phyloP scores from a whole-genome alignment of 2,329 filamentous ascomycete genomes.

The Epichloe aotearoae region DNA sequence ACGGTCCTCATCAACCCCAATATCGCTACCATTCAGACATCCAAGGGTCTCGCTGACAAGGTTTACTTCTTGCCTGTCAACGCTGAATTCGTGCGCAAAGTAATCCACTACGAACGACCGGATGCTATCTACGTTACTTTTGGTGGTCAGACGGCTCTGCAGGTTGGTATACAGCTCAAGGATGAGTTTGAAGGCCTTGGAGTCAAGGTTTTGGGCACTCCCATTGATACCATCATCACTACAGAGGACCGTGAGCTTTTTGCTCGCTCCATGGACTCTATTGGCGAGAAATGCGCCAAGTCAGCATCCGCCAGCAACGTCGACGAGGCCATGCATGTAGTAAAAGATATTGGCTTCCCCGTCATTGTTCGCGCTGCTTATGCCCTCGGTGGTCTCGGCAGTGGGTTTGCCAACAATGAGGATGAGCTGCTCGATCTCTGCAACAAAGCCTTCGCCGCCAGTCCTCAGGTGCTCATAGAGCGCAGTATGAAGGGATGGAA shows the following conservation, averaged over 20 bases:
- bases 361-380: slow-evolving; percentile 96
- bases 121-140: slow-evolving; percentile 98
- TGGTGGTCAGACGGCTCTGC: slow-evolving; percentile 92
- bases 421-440: slow-evolving; percentile 74
- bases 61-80: slow-evolving; percentile 98
- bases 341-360: slow-evolving; percentile 86
- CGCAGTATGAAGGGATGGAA: slow-evolving; percentile 99
- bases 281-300: slow-evolving; percentile 95
- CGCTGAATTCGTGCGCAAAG: slow-evolving; percentile 92
- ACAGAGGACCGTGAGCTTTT: slow-evolving; percentile 97
- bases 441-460: slow-evolving; percentile 87
- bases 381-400: slow-evolving; percentile 85
- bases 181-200: slow-evolving; percentile 90
- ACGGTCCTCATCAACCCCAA: slow-evolving; percentile 98
- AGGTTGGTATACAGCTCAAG: slow-evolving; percentile 93
- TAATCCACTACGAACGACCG: slow-evolving; percentile 86
- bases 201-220: slow-evolving; percentile 88
- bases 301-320: slow-evolving; percentile 83
- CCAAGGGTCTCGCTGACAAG: slow-evolving; percentile 93
- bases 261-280: slow-evolving; percentile 94
- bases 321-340: slow-evolving; percentile 77
- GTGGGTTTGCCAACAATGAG: slow-evolving; percentile 87
- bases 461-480: slow-evolving; percentile 92
- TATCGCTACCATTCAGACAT: slow-evolving; percentile 97
- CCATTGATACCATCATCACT: slow-evolving; percentile 95